Evolutionary conservation across 2,329 filamentous ascomycete genomes (phyloP), one percentile per base, ranked within the genome.

Genomic region (Colletotrichum navitas): DNA sequence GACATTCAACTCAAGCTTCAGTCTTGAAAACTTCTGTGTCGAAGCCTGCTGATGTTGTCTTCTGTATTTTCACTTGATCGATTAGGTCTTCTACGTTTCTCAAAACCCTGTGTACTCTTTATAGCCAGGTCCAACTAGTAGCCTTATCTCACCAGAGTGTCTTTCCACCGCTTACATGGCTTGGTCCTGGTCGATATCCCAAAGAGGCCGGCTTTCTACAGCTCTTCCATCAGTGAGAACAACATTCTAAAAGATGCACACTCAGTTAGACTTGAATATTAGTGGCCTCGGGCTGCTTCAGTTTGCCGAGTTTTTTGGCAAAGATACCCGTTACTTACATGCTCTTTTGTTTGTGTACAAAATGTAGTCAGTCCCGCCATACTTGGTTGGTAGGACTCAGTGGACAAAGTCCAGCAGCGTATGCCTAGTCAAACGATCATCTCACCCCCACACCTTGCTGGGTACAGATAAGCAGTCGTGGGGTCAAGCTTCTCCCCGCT

Each of bases 151-250:
- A 39, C 1, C 2, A 1, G 34, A 5, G 34, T 34, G 10, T 34
- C 29, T 34, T 34, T 4, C 72, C 75, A 0, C 78, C 77, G 2
- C 64, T 43, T 39, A 79, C 7, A 26, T 5, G 69, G 4, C 76
- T 76, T 29, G 75, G 75, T 0, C 87, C 87, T 3, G 83, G 78
- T 74, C 81, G 78, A 3, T 83, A 81, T 74, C 56, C 80, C 80
- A 43, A 89, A n/a, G 6, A 89, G 81, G 0, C 87, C 87, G n/a
- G 81, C 83, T 29, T 79, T 79, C 2, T 85, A 81, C 65, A 91
- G 72, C 45, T 87, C 85, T 60, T 84, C 79, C 1, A 88, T 85
- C 51, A 91, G 77, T 39, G 81, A 83, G 41, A 86, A 86, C n/a
- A 91, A 75, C 82, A 90, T 83, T 0, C 86, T 41, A 1, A 41